Percentiles rank a stretch among this genome's conserved stretches.
Conservation (phyloP, 768 basidiomycete genomes). For the Hemileccinum impolitum region DNA sequence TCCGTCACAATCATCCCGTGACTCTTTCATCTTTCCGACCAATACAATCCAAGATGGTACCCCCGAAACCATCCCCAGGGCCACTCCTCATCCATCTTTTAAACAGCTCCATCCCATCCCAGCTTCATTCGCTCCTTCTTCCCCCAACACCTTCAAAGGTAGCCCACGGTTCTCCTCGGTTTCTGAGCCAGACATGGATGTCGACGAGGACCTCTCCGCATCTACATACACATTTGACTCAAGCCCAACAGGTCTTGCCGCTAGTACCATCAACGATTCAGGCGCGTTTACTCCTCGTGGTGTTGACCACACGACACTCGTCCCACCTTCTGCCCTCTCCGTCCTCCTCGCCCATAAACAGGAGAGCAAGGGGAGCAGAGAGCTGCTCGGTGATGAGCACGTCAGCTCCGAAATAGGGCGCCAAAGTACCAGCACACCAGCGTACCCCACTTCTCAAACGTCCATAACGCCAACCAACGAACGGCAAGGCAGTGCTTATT, state of each 20-base stretch:
- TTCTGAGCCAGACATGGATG: slow-evolving; percentile 24
- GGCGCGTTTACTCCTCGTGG: slow-evolving; percentile 22
- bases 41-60: slow-evolving; percentile 21
- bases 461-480: slow-evolving; percentile 23
- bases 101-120: slow-evolving; percentile 17
- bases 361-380: slow-evolving; percentile 1
- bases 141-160: slow-evolving; percentile 18
- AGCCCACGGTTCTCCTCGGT: slow-evolving; percentile 25
- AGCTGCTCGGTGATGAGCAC: not conserved
- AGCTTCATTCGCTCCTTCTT: slow-evolving; percentile 23
- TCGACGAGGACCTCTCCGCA: slow-evolving; percentile 23
- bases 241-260: slow-evolving; percentile 6
- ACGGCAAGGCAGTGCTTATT: not conserved
- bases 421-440: not conserved
- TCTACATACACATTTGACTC: slow-evolving; percentile 31
- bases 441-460: slow-evolving; percentile 8
- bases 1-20: slow-evolving; percentile 25
- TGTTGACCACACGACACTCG: slow-evolving; percentile 17
- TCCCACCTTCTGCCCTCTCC: slow-evolving; percentile 34
- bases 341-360: slow-evolving; percentile 31
- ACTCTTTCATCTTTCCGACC: slow-evolving; percentile 40
- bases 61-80: slow-evolving; percentile 21
- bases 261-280: slow-evolving; percentile 5
- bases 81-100: slow-evolving; percentile 11
- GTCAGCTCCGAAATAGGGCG: not conserved